Evolutionary conservation across 2,329 filamentous ascomycete genomes (phyloP), one percentile per base, ranked within the genome.

Genomic region (Calonectria multiphialidica): DNA sequence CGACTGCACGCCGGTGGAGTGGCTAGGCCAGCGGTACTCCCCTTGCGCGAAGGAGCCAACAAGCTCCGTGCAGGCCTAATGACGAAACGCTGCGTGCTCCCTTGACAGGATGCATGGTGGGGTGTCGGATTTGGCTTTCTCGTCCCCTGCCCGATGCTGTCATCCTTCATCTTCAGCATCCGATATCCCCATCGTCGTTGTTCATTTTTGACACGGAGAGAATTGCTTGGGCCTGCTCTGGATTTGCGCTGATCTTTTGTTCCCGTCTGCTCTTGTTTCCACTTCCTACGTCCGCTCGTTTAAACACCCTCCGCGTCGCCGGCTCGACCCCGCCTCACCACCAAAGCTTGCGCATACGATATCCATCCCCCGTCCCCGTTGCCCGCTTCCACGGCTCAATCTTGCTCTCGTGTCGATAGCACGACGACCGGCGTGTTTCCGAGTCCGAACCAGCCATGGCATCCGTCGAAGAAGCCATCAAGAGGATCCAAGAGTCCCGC

Each of bases 401-500:
- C 33, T 15, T 40, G 33, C 33, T 40, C 18, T 33, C 8, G 8
- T 13, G 7, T n/a, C 21, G 9, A 28, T 40, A 25, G 18, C 21
- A 18, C 33, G 37, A 23, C 2, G 4, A 2, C 6, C 23, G 15
- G 18, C 33, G 33, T 16, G 21, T 37, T 13, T 15, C 35, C 21
- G 13, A 35, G 47, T 23, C 23, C 28, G 25, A 3, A 21, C 18
- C 50, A 47, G 75, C 63, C 71, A 84, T 83, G 80, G 79, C 81
- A 44, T 77, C 82, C 65, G 81, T 83, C 35, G 81, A 85, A 40
- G 83, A 85, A 73, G 83, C 85, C 70, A 82, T 88, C 64, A 80
- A 84, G 78, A 85, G 87, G 37, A 86, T 90, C 71, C 80, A 83
- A 57, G 87, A 89, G 74, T 86, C 87, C 50, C 84, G 84, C 30